Evolutionary conservation across 225 moss, liverwort and hornwort genomes (phyloP).

Genomic region (Polytrichum commune): DNA sequence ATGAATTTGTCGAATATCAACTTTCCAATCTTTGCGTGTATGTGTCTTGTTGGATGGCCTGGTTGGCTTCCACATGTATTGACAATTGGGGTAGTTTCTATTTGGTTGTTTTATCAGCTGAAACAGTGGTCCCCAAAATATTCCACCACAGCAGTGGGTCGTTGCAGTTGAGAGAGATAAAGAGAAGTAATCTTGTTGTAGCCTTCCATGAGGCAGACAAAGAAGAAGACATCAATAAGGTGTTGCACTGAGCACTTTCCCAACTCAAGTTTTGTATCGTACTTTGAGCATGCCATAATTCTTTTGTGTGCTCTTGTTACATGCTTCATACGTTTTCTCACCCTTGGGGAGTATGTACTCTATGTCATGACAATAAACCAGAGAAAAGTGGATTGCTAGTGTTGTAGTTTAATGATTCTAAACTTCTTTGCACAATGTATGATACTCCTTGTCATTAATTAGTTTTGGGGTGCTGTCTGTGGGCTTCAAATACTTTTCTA

Average conservation of each 20-base stretch:
- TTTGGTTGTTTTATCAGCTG: slow-evolving; percentile 50
- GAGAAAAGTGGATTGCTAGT: too few species aligned
- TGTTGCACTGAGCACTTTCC: slow-evolving; percentile 60
- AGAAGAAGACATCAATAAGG: slow-evolving; percentile 96
- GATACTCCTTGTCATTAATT: slow-evolving; percentile 20
- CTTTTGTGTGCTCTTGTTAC: too few species aligned
- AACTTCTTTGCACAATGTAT: neutral
- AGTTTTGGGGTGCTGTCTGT: neutral
- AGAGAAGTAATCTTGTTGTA: slow-evolving; percentile 75
- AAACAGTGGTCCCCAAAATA: slow-evolving; percentile 93
- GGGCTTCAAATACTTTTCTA: slow-evolving; percentile 87
- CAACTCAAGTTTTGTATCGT: neutral
- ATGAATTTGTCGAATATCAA: slow-evolving; percentile 3
- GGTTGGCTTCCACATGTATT: neutral
- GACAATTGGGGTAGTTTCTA: neutral
- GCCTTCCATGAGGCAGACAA: slow-evolving; percentile 87
- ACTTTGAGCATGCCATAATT: neutral
- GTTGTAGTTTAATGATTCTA: slow-evolving; percentile 2
- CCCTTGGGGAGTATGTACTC: too few species aligned
- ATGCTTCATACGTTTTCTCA: too few species aligned
- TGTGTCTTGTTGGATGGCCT: neutral
- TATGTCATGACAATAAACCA: too few species aligned
- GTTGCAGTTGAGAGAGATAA: slow-evolving; percentile 89
- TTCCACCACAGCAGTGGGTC: slow-evolving; percentile 89
- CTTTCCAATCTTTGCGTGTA: neutral